Conservation (phyloP, 2,329 filamentous ascomycete genomes). For the Diaporthe australafricana region DNA sequence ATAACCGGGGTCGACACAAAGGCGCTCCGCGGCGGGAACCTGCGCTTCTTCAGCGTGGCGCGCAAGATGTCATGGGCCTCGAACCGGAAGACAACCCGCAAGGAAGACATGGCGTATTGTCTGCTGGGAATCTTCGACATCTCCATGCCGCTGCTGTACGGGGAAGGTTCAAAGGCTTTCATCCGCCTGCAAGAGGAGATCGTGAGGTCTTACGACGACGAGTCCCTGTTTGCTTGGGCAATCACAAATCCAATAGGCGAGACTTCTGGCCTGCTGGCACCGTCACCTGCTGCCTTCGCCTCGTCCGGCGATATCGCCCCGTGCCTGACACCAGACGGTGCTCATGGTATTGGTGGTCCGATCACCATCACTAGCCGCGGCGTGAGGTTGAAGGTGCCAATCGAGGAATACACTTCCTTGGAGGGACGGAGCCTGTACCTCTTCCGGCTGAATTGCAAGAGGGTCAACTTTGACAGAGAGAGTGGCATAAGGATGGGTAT, state of each 20-base stretch:
- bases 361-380: conserved; percentile 5
- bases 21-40: conserved; percentile 33
- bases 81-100: background rate
- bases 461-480: background rate
- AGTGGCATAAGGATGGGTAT: background rate
- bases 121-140: conserved; percentile 23
- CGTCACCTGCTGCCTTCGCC: background rate
- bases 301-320: conserved; percentile 1
- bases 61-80: conserved; percentile 3
- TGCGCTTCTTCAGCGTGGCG: conserved; percentile 1
- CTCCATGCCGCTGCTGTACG: conserved; percentile 12
- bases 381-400: background rate
- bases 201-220: conserved; percentile 32
- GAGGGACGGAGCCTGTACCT: background rate
- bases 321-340: background rate
- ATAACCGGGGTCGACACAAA: conserved; percentile 9
- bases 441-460: conserved; percentile 11
- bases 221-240: conserved; percentile 26
- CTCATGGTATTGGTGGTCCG: background rate
- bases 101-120: conserved; percentile 25
- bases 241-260: conserved; percentile 36
- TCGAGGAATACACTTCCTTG: background rate
- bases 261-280: conserved; percentile 32
- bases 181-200: conserved; percentile 34
- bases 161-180: conserved; percentile 19